These are phyloP conservation scores for Podospora didyma DNA, from an alignment of 495 filamentous ascomycete genomes.

Conservation along the genomic window DNA sequence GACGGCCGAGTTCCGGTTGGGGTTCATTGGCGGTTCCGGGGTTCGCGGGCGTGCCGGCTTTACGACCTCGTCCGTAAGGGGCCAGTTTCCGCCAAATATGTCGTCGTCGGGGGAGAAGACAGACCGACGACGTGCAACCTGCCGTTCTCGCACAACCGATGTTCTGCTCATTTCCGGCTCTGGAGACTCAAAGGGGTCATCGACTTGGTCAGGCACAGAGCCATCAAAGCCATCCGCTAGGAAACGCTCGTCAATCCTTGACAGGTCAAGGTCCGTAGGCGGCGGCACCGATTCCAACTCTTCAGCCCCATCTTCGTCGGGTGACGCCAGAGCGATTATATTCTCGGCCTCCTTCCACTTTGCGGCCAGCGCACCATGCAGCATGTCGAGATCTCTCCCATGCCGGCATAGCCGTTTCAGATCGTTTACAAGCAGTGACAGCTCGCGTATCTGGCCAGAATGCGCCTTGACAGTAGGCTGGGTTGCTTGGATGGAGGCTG, in stretches of 20 bases:
- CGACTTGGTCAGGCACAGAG: slow-evolving; percentile 25
- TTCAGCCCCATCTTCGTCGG: slow-evolving; percentile 63
- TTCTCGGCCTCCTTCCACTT: slow-evolving; percentile 85
- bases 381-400: slow-evolving; percentile 61
- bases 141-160: slow-evolving; percentile 39
- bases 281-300: slow-evolving; percentile 24
- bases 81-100: slow-evolving; percentile 54
- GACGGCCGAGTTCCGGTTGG: slow-evolving; percentile 55
- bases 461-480: slow-evolving; percentile 83
- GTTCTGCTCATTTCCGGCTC: slow-evolving; percentile 38
- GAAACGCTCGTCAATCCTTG: slow-evolving; percentile 47
- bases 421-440: slow-evolving; percentile 70
- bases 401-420: slow-evolving; percentile 69
- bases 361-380: slow-evolving; percentile 56
- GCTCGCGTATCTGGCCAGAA: slow-evolving; percentile 79
- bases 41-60: slow-evolving; percentile 32
- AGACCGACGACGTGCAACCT: slow-evolving; percentile 44
- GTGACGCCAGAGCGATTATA: slow-evolving; percentile 79
- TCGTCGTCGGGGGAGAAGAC: slow-evolving; percentile 62
- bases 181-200: slow-evolving; percentile 32
- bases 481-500: slow-evolving; percentile 74
- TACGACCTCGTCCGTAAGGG: slow-evolving; percentile 31
- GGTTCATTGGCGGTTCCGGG: slow-evolving; percentile 28
- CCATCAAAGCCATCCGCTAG: slow-evolving; percentile 55
- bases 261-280: slow-evolving; percentile 25